These are phyloP conservation scores for Platanthera guangdongensis DNA, from an alignment of 106 monocot species.

Conservation along the genomic window DNA sequence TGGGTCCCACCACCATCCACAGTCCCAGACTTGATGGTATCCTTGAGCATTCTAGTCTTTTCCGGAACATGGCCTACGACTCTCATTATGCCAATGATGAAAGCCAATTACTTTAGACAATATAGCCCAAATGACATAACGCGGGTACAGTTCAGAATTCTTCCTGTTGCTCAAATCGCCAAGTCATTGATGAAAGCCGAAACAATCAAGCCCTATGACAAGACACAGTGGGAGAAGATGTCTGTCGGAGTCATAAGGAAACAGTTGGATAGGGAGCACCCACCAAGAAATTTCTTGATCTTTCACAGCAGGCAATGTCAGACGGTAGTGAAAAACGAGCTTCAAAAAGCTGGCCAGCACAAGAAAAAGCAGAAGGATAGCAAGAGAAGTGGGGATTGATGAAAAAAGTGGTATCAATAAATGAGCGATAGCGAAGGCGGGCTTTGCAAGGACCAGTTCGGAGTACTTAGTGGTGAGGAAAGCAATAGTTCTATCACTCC, in stretches of 20 bases:
- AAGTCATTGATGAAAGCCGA: too few species aligned
- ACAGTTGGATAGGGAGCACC: background rate
- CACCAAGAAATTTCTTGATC: background rate
- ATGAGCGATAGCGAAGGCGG: background rate
- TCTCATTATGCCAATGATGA: too few species aligned
- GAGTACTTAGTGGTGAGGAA: conserved; percentile 3
- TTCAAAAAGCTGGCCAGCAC: background rate
- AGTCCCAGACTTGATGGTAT: too few species aligned
- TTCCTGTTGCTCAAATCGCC: too few species aligned
- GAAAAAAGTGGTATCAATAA: conserved; percentile 6
- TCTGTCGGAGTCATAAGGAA: background rate
- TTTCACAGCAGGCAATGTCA: background rate
- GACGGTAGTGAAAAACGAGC: background rate
- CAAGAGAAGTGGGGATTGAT: background rate
- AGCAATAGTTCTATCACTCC: background rate
- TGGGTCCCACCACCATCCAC: too few species aligned
- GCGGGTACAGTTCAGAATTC: too few species aligned
- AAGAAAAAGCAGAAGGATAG: background rate
- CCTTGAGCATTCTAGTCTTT: too few species aligned
- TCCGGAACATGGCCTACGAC: too few species aligned
- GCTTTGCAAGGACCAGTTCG: background rate
- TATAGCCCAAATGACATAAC: too few species aligned
- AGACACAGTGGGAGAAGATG: background rate
- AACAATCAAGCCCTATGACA: too few species aligned
- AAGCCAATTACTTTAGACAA: too few species aligned